Evolutionary conservation across 2,329 filamentous ascomycete species (phyloP), one percentile per base, ranked within the genome.

Genomic region (Rutstroemia sp.): DNA sequence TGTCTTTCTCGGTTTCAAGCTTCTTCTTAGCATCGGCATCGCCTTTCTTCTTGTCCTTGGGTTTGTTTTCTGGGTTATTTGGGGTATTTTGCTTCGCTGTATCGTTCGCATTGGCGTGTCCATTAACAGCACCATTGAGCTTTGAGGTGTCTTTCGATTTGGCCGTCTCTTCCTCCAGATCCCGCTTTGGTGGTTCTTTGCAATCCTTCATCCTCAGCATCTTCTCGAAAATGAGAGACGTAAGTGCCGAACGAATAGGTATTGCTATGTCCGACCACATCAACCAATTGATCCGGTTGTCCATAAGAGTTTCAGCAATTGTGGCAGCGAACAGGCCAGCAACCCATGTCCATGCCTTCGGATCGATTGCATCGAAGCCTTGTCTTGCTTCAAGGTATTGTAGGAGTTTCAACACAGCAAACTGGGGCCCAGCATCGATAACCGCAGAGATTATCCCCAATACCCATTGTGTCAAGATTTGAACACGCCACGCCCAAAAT

Each of bases 191-290:
- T 62, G 79, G 82, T 47, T 74, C 62, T n/a, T 65, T 75, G 18
- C 79, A 78, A 67, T 91, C 87, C 67, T 91, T 92, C 54, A 84
- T 79, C 41, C 83, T 79, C 75, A 90, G 81, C 0, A 86, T 81
- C 69, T 92, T 92, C 58, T 83, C 79, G 63, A 90, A 92, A 16
- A 92, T 79, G 10, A 90, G 75, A 0, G 86, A 79, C 2, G 85
- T 82, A 3, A 92, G 74, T 62, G 90, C 83, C 19, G 82, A 80
- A 49, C 86, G 82, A 14, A 90, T 73, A 0, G 86, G 85, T 49
- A 65, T 57, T 19, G 50, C 52, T 18, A 63, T 52, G 25, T 63
- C 60, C 44, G 48, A 47, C 52, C 48, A 59, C 55, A 59, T 57
- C 23, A 62, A 47, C 63, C 63, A 65, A 19, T 55, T 57, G 5